These are phyloP conservation scores for Rhizophora apiculata DNA, from an alignment of 345 rosid genomes.

Conservation along the genomic window DNA sequence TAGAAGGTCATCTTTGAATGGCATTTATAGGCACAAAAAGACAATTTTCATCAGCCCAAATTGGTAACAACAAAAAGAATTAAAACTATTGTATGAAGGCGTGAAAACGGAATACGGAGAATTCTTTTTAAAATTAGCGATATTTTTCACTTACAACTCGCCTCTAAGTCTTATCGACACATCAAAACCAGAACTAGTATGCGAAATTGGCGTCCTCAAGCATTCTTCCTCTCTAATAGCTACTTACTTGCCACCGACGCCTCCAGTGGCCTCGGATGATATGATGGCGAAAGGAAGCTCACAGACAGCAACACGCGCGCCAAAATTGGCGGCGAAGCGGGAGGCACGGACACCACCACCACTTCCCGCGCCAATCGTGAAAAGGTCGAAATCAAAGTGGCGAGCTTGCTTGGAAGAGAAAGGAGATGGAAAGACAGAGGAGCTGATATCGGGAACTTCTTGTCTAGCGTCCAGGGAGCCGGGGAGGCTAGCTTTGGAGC, in stretches of 20 bases:
- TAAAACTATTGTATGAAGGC: too few relatives aligned
- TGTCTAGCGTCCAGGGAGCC: constrained; percentile 41
- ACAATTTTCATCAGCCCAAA: too few relatives aligned
- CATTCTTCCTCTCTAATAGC: not conserved
- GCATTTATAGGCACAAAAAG: too few relatives aligned
- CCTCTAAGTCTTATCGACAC: too few relatives aligned
- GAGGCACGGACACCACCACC: constrained; percentile 98
- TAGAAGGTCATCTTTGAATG: too few relatives aligned
- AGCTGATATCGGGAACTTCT: constrained; percentile 32
- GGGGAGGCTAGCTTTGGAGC: constrained; percentile 67
- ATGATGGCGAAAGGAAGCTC: constrained; percentile 91
- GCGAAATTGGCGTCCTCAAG: too few relatives aligned
- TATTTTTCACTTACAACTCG: too few relatives aligned
- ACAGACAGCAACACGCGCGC: constrained; percentile 88
- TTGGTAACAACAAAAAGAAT: too few relatives aligned
- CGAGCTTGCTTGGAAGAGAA: constrained; percentile 36
- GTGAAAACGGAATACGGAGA: too few relatives aligned
- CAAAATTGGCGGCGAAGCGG: constrained; percentile 80
- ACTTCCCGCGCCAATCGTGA: constrained; percentile 94
- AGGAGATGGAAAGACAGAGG: constrained; percentile 25
- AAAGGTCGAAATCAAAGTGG: constrained; percentile 83
- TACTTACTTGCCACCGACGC: constrained; percentile 96
- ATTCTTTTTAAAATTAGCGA: too few relatives aligned
- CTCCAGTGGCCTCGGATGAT: constrained; percentile 87
- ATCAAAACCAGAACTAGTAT: too few relatives aligned